phyloP scores from a whole-genome alignment of 768 basidiomycete genomes.

The Hebeloma cylindrosporum region DNA sequence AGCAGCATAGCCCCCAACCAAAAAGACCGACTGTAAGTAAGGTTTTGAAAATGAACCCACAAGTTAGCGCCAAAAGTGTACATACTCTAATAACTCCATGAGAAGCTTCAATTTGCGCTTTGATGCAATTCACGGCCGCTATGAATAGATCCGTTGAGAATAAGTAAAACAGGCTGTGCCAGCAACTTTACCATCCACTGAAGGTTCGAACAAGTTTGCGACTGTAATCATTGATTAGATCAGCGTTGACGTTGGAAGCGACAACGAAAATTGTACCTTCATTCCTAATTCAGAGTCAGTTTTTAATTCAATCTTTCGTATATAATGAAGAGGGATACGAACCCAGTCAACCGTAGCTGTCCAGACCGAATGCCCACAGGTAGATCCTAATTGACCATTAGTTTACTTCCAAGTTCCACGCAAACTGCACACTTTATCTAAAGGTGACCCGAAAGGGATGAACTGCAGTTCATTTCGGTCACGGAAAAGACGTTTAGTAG shows the following conservation, averaged over 20 bases:
- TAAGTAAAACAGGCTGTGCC: neutral
- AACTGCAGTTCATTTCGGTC: slow-evolving; percentile 68
- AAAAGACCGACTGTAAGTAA: slow-evolving; percentile 63
- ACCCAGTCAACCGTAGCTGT: slow-evolving; percentile 73
- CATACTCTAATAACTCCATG: slow-evolving; percentile 63
- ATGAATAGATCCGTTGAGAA: neutral
- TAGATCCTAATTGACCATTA: slow-evolving; percentile 37
- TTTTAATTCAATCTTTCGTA: neutral
- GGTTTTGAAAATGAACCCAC: neutral
- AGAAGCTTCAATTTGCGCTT: slow-evolving; percentile 67
- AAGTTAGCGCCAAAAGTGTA: neutral
- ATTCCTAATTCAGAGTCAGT: slow-evolving; percentile 25
- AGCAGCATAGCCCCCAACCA: slow-evolving; percentile 83
- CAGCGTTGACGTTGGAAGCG: slow-evolving; percentile 1
- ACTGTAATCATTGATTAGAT: slow-evolving; percentile 40
- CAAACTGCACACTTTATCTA: slow-evolving; percentile 51
- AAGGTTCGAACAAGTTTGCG: slow-evolving; percentile 76
- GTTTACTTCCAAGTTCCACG: neutral
- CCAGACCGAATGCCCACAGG: slow-evolving; percentile 71
- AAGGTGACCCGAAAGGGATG: slow-evolving; percentile 73
- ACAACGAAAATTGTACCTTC: slow-evolving; percentile 25
- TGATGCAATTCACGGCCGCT: slow-evolving; percentile 71
- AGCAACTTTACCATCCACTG: slow-evolving; percentile 50
- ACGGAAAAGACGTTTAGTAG: slow-evolving; percentile 77
- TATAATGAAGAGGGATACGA: slow-evolving; percentile 16